phyloP scores from a whole-genome alignment of 805 yeast species.

The Jamesozyma piceae region DNA sequence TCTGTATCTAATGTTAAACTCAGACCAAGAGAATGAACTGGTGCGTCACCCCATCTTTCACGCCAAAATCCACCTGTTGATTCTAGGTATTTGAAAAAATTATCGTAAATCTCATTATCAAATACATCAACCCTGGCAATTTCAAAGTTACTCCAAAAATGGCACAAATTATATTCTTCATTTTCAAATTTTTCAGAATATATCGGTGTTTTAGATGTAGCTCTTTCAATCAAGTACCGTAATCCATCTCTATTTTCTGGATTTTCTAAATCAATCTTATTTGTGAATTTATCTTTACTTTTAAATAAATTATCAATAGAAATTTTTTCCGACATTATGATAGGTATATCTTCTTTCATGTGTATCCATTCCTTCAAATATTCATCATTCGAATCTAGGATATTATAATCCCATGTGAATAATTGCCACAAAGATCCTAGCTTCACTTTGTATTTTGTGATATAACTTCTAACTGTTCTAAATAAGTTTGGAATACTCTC shows the following conservation, averaged over 20 bases:
- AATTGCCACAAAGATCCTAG: conserved; percentile 62
- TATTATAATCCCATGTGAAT: conserved; percentile 40
- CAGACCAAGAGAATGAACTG: conserved; percentile 80
- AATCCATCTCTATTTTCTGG: conserved; percentile 16
- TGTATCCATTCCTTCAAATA: conserved; percentile 28
- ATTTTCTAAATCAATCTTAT: conserved; percentile 5
- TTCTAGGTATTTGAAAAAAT: conserved; percentile 63
- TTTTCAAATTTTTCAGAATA: conserved; percentile 52
- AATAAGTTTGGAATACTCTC: conserved; percentile 80
- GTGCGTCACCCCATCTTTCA: conserved; percentile 98
- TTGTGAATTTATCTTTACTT: neutral
- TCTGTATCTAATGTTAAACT: conserved; percentile 61
- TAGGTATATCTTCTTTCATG: conserved; percentile 15
- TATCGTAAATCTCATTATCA: conserved; percentile 51
- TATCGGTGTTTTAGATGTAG: conserved; percentile 26
- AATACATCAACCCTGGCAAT: conserved; percentile 78
- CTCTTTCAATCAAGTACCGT: conserved; percentile 32
- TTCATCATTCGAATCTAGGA: conserved; percentile 29
- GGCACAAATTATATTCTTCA: conserved; percentile 69
- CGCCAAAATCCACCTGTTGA: conserved; percentile 70
- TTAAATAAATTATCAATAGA: conserved; percentile 26
- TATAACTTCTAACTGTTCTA: conserved; percentile 57
- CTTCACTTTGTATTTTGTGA: conserved; percentile 36
- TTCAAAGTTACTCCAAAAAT: conserved; percentile 91
- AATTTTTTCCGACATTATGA: conserved; percentile 24